Conservation (phyloP, 768 basidiomycete genomes). For the Hericium alpestre region DNA sequence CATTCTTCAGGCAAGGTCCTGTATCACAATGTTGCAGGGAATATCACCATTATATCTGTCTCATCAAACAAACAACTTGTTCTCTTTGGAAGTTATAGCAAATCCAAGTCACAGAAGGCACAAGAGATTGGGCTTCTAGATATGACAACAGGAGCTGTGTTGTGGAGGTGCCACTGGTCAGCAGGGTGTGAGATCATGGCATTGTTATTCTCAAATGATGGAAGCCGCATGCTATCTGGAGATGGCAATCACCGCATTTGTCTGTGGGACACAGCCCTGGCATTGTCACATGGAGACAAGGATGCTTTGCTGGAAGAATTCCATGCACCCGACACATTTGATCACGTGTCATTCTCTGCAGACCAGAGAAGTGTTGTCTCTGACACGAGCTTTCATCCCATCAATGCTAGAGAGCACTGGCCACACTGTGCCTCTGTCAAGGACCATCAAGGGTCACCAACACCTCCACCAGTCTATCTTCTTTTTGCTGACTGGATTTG, state of each 20-base stretch:
- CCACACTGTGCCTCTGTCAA: neutral
- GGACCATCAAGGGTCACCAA: neutral
- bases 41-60: neutral
- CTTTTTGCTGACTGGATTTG: neutral
- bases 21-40: neutral
- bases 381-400: neutral
- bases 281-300: neutral
- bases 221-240: neutral
- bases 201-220: neutral
- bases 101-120: no score
- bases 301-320: neutral
- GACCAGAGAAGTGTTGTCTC: neutral
- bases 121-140: neutral
- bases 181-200: neutral
- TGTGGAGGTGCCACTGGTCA: no score
- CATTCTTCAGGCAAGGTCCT: neutral
- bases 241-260: neutral
- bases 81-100: neutral
- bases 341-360: neutral
- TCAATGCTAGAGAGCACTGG: neutral
- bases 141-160: neutral
- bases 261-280: neutral
- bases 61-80: neutral
- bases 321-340: neutral
- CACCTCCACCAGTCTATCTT: neutral